Base-by-base conservation (phyloP, 768 basidiomycete genomes). In the Suillus sp. region DNA sequence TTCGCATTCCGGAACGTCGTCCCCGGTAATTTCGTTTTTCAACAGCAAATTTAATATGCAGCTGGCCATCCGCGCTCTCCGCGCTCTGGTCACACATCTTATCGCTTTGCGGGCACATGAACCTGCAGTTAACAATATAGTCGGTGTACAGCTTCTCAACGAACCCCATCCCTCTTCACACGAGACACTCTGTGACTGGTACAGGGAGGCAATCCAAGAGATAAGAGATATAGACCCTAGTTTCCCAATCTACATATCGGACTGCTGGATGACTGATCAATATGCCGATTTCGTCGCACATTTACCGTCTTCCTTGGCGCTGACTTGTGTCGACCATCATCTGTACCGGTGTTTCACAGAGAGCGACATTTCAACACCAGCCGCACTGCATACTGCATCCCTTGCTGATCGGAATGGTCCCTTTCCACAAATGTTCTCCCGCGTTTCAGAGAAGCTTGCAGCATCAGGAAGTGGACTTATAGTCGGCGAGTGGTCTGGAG, bases 401-500 rank as follows among this genome's bases (percentile, higher is more conserved):
- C 75, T 92, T 22, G 65, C 73, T 71, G 79, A 83, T 56, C 71
- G 70, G 0, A 77, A 72, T 48, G 81, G 76, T 4, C 65, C 67
- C 2, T 80, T 76, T 43, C 83, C 78, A 2, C 71, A 72, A 59
- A 80, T 72, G 59, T 81, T 84, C 40, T 74, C 79, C 14, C 78
- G 78, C 11, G 77, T 75, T 2, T 62, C 79, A 22, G 64, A 69
- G 18, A 67, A 74, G 64, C 78, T 74, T 25, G 75, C 66, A 64
- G 72, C 61, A 63, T 80, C 67, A 32, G 81, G 80, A 27, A 87
- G 87, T 25, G 81, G 76, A 5, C 64, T 95, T 7, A 78, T 94
- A 34, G 80, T 94, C 0, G 92, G 87, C 7, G 93, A 95, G 69
- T 94, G 89, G 86, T 90, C 88, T 3, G 92, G 86, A 0, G 90